Evolutionary conservation across 768 basidiomycete species (phyloP).

Genomic region (Suillus spraguei): DNA sequence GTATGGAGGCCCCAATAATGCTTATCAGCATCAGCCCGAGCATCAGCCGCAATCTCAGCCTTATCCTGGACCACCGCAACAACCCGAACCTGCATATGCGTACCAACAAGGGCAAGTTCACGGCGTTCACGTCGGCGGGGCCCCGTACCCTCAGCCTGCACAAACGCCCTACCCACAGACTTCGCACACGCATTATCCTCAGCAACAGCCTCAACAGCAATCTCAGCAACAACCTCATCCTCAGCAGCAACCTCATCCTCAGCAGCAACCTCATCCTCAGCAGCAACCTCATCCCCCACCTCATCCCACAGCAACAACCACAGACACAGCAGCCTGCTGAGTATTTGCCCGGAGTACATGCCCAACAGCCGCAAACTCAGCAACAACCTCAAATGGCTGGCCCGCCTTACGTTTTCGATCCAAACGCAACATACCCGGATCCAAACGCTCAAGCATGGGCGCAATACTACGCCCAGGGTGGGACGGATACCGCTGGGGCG

Average conservation of each 20-base stretch:
- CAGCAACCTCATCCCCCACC: too few species aligned
- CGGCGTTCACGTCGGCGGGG: slow-evolving; percentile 12
- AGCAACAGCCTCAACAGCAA: slow-evolving; percentile 40
- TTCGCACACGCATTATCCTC: slow-evolving; percentile 34
- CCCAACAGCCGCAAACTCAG: slow-evolving; percentile 22
- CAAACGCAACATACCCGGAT: slow-evolving; percentile 69
- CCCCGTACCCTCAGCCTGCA: slow-evolving; percentile 7
- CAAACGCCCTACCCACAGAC: slow-evolving; percentile 30
- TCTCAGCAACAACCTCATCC: slow-evolving; percentile 29
- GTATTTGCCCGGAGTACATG: too few species aligned
- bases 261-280: slow-evolving; percentile 44
- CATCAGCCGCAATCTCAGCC: slow-evolving; percentile 31
- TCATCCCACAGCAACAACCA: slow-evolving; percentile 37
- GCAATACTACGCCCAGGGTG: slow-evolving; percentile 81
- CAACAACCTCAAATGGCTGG: slow-evolving; percentile 35
- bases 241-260: slow-evolving; percentile 38
- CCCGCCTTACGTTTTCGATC: slow-evolving; percentile 62
- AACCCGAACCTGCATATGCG: slow-evolving; percentile 28
- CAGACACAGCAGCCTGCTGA: slow-evolving; percentile 36
- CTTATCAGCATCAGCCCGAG: slow-evolving; percentile 43
- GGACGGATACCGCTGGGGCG: slow-evolving; percentile 69
- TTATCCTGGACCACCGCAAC: slow-evolving; percentile 24
- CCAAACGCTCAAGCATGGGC: slow-evolving; percentile 88
- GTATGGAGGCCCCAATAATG: slow-evolving; percentile 41
- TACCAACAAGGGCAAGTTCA: slow-evolving; percentile 31